Evolutionary conservation across 2,329 filamentous ascomycete species (phyloP).

Genomic region (Ascochyta fabae): DNA sequence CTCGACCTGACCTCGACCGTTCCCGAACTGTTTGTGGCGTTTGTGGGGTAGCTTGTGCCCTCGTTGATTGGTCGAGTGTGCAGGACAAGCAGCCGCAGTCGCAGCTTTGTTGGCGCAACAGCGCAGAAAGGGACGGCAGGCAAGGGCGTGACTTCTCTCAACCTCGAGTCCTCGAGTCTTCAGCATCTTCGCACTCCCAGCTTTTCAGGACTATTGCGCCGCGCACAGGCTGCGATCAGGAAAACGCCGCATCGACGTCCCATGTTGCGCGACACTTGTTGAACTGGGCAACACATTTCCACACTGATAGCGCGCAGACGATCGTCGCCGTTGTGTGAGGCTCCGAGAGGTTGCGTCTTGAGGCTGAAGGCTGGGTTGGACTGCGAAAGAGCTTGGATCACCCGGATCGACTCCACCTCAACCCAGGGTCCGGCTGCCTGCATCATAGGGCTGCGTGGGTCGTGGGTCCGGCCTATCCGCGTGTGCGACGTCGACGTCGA

Average conservation of each 20-base stretch:
- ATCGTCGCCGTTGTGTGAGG: constrained; percentile 1
- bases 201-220: background rate
- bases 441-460: constrained; percentile 7
- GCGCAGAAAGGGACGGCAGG: constrained; percentile 11
- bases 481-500: constrained; percentile 9
- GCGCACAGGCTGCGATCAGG: background rate
- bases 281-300: background rate
- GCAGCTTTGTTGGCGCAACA: constrained; percentile 17
- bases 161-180: constrained; percentile 19
- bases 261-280: background rate
- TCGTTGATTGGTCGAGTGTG: background rate
- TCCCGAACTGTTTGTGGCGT: constrained; percentile 9
- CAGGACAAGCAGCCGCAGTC: constrained; percentile 12
- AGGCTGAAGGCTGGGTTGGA: background rate
- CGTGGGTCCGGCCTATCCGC: background rate
- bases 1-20: constrained; percentile 4
- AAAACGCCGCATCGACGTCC: too few relatives aligned
- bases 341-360: background rate
- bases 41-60: background rate
- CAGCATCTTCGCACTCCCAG: background rate
- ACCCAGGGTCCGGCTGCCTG: constrained; percentile 8
- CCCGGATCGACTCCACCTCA: constrained; percentile 4
- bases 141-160: constrained; percentile 22
- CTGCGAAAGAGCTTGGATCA: constrained; percentile 6
- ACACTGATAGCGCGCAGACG: background rate